phyloP scores from a whole-genome alignment of 2,329 filamentous ascomycete species.

The Knoxdaviesia capensis region DNA sequence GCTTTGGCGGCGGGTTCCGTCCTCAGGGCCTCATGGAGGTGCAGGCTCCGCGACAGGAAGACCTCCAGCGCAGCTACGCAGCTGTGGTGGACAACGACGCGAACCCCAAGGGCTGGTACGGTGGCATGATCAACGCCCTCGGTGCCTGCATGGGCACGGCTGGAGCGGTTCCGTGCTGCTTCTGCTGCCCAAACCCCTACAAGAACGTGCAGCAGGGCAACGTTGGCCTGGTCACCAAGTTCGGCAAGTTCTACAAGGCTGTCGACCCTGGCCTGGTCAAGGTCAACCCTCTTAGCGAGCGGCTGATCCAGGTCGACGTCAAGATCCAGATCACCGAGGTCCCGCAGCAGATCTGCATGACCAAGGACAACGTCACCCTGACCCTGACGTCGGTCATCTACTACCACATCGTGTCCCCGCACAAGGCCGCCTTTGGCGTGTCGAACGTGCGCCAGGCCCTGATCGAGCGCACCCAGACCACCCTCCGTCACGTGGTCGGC shows the following conservation, averaged over 20 bases:
- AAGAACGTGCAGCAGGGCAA: slow-evolving; percentile 84
- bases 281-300: slow-evolving; percentile 88
- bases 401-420: slow-evolving; percentile 88
- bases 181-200: slow-evolving; percentile 88
- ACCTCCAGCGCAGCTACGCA: slow-evolving; percentile 71
- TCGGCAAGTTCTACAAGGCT: slow-evolving; percentile 83
- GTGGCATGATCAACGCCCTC: slow-evolving; percentile 61
- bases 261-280: slow-evolving; percentile 95
- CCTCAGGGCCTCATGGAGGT: slow-evolving; percentile 43
- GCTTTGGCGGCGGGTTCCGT: slow-evolving; percentile 20
- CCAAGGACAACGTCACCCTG: slow-evolving; percentile 94
- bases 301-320: slow-evolving; percentile 80
- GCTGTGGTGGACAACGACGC: slow-evolving; percentile 41
- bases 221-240: slow-evolving; percentile 88
- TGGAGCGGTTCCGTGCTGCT: slow-evolving; percentile 79
- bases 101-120: slow-evolving; percentile 72
- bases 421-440: slow-evolving; percentile 95
- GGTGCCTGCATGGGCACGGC: slow-evolving; percentile 56
- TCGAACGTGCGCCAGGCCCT: slow-evolving; percentile 89
- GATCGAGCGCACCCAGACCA: slow-evolving; percentile 93
- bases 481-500: slow-evolving; percentile 87
- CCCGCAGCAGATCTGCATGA: slow-evolving; percentile 94
- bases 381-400: slow-evolving; percentile 95
- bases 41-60: slow-evolving; percentile 60
- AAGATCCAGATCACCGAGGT: slow-evolving; percentile 99